Evolutionary conservation across 73 alveolate genomes (phyloP).

Genomic region (Blepharisma japonicum): DNA sequence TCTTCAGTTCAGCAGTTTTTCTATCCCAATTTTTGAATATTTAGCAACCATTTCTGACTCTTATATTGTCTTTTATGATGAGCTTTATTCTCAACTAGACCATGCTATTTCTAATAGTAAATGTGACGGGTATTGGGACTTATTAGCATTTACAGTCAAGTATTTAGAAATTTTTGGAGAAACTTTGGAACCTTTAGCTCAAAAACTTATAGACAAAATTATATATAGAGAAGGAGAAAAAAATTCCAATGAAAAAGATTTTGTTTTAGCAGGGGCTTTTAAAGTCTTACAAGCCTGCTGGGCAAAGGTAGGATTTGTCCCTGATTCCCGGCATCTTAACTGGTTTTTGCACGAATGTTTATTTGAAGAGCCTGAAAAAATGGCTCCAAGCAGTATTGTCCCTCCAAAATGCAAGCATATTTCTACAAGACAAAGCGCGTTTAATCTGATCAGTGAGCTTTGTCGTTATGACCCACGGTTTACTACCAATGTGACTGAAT

Average conservation of each 20-base stretch:
- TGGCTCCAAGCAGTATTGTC: not conserved
- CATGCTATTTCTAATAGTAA: not conserved
- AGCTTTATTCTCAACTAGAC: not conserved
- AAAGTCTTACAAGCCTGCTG: not conserved
- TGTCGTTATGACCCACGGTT: not conserved
- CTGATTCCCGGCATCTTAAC: not conserved
- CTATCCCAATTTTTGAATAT: no score
- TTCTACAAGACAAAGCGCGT: not conserved
- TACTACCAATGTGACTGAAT: not conserved
- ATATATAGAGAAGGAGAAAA: not conserved
- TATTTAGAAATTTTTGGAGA: not conserved
- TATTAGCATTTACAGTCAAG: not conserved
- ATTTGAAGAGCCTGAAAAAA: conserved; percentile 9
- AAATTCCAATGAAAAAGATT: conserved; percentile 4
- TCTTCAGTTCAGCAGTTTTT: no score
- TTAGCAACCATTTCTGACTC: no score
- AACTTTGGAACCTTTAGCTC: not conserved
- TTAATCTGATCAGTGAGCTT: conserved; percentile 3
- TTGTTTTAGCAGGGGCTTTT: not conserved
- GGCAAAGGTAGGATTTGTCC: not conserved
- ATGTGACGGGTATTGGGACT: not conserved
- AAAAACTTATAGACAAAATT: not conserved
- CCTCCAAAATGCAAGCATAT: conserved; percentile 23
- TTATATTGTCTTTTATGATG: not conserved
- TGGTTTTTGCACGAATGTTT: not conserved